Evolutionary conservation across 2,329 filamentous ascomycete genomes (phyloP).

Genomic region (Ambrosiella xylebori): DNA sequence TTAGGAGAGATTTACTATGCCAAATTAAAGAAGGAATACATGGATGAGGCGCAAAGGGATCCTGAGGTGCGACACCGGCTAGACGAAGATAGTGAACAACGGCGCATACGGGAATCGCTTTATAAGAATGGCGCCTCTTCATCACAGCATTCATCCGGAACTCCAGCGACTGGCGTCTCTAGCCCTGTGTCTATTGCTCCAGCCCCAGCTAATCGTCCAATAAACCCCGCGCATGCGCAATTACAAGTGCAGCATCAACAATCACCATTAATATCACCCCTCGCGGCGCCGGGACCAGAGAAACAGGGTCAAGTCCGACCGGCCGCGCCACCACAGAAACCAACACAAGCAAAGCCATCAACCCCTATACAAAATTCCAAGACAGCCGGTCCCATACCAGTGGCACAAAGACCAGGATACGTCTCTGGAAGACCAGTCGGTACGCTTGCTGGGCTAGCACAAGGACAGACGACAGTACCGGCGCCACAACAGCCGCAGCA

Average conservation of each 20-base stretch:
- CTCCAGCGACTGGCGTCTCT: conserved; percentile 7
- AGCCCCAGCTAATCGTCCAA: background rate
- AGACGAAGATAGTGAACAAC: conserved; percentile 8
- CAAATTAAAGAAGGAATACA: conserved; percentile 10
- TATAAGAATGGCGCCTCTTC: conserved; percentile 2
- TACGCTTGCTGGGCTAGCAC: background rate
- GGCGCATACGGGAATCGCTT: conserved; percentile 7
- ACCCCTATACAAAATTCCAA: background rate
- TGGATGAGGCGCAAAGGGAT: conserved; percentile 10
- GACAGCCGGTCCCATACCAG: background rate
- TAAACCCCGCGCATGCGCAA: background rate
- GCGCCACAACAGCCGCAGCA: background rate
- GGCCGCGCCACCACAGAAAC: too few relatives aligned
- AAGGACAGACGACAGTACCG: background rate
- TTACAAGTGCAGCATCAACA: background rate
- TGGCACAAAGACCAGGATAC: background rate
- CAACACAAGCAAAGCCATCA: background rate
- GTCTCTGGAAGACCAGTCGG: background rate
- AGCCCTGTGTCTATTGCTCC: conserved; percentile 9
- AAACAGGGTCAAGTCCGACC: too few relatives aligned
- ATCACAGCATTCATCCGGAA: conserved; percentile 1
- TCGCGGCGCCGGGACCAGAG: background rate
- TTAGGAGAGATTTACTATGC: conserved; percentile 12
- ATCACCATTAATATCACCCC: background rate
- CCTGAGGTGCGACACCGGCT: conserved; percentile 4